phyloP scores from a whole-genome alignment of 2,329 filamentous ascomycete genomes.

The Apiospora saccharicola region DNA sequence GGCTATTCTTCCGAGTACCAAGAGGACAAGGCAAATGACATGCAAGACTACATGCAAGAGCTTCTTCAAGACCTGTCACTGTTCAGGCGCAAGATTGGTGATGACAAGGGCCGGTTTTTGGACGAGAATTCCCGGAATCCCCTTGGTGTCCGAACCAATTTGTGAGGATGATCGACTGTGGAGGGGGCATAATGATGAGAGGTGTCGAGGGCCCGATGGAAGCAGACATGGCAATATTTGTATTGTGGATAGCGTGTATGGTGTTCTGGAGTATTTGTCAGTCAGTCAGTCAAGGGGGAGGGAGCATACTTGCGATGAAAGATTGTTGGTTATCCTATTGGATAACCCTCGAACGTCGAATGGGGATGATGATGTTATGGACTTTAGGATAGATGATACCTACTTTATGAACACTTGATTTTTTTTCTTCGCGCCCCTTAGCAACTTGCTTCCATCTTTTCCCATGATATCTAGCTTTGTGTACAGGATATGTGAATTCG shows the following conservation, averaged over 20 bases:
- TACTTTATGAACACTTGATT: not conserved
- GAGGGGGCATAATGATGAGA: not conserved
- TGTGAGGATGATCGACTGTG: slow-evolving; percentile 33
- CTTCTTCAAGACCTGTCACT: slow-evolving; percentile 81
- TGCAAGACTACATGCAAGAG: slow-evolving; percentile 86
- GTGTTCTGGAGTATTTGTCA: slow-evolving; percentile 32
- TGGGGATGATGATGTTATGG: not conserved
- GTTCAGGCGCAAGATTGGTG: slow-evolving; percentile 85
- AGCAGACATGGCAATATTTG: slow-evolving; percentile 10
- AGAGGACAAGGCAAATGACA: slow-evolving; percentile 65
- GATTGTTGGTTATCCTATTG: not conserved
- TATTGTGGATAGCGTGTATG: slow-evolving; percentile 24
- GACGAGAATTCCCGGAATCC: slow-evolving; percentile 65
- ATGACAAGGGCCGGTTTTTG: slow-evolving; percentile 78
- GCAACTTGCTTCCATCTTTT: not conserved
- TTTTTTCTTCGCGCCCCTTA: not conserved
- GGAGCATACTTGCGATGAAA: not conserved
- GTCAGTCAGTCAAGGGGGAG: not conserved
- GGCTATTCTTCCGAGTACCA: slow-evolving; percentile 53
- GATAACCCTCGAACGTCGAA: not conserved
- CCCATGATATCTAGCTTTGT: not conserved
- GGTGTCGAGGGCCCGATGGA: not conserved
- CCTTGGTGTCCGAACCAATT: slow-evolving; percentile 53
- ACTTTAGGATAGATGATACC: slow-evolving; percentile 18
- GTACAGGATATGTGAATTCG: not conserved